Conservation (phyloP, 1,139 yeast species). For the Saccharomyces hybrid region DNA sequence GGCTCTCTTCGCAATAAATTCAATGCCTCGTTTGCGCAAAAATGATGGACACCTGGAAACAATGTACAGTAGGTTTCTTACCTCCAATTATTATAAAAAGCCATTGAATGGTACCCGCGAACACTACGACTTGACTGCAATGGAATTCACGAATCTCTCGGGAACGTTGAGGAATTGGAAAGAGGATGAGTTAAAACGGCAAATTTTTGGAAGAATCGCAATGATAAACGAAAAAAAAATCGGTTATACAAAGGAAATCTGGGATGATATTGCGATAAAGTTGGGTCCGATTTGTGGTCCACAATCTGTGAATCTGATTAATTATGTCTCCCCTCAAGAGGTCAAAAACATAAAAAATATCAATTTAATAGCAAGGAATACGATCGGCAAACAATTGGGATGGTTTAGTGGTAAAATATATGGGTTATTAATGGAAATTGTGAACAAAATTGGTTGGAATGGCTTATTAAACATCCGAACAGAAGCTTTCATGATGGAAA, state of each 20-base stretch:
- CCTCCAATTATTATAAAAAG: slow-evolving; percentile 22
- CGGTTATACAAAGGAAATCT: slow-evolving; percentile 28
- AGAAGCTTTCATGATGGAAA: slow-evolving; percentile 90
- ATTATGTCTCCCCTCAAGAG: slow-evolving; percentile 39
- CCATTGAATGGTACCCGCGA: slow-evolving; percentile 17
- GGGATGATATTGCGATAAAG: slow-evolving; percentile 38
- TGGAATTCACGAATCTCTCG: slow-evolving; percentile 50
- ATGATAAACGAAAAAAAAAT: slow-evolving; percentile 37
- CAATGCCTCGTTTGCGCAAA: slow-evolving; percentile 57
- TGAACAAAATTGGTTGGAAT: slow-evolving; percentile 80
- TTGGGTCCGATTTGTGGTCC: slow-evolving; percentile 50
- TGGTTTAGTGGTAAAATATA: slow-evolving; percentile 60
- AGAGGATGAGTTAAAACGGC: slow-evolving; percentile 20
- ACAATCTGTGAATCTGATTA: slow-evolving; percentile 40
- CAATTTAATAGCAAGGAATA: slow-evolving; percentile 63
- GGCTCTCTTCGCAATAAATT: slow-evolving; percentile 76
- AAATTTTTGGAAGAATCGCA: slow-evolving; percentile 51
- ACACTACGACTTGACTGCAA: slow-evolving; percentile 61
- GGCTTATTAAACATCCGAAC: slow-evolving; percentile 72
- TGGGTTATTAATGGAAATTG: slow-evolving; percentile 57
- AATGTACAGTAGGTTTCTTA: slow-evolving; percentile 10
- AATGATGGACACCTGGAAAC: slow-evolving; percentile 19
- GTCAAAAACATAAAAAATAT: slow-evolving; percentile 51
- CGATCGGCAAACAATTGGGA: slow-evolving; percentile 69
- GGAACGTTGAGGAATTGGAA: slow-evolving; percentile 30